Evolutionary conservation across 2,329 filamentous ascomycete genomes (phyloP).

Genomic region (Colletotrichum kahawae): DNA sequence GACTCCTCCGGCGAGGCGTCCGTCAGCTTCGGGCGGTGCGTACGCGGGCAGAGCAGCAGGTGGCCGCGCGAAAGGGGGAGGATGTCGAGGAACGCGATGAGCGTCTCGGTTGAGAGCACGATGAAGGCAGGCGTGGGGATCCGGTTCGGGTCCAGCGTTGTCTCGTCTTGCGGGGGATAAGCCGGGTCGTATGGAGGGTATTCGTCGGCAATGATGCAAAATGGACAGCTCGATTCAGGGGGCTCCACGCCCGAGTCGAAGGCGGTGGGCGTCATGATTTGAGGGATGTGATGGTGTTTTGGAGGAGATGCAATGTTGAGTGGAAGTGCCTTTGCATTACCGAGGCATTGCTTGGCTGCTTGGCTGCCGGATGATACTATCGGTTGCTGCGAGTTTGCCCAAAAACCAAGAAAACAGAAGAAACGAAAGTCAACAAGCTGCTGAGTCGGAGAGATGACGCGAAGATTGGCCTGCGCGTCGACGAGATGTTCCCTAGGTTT

Average conservation of each 20-base stretch:
- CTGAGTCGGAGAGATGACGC: not conserved
- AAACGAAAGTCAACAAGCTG: not conserved
- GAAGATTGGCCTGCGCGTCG: not conserved
- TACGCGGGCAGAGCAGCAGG: constrained; percentile 78
- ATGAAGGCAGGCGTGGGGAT: constrained; percentile 60
- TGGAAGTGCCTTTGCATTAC: not conserved
- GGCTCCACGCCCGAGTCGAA: constrained; percentile 25
- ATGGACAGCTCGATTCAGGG: constrained; percentile 56
- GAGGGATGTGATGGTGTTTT: not conserved
- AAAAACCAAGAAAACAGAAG: not conserved
- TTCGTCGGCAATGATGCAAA: constrained; percentile 62
- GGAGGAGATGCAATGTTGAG: not conserved
- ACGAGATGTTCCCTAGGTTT: not conserved
- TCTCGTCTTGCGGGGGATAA: constrained; percentile 43
- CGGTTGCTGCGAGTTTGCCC: not conserved
- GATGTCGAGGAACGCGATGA: constrained; percentile 92
- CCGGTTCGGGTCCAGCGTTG: constrained; percentile 35
- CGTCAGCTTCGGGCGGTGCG: constrained; percentile 78
- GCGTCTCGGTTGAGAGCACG: constrained; percentile 76
- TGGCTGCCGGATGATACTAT: not conserved
- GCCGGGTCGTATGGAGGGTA: constrained; percentile 54
- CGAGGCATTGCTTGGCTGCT: not conserved
- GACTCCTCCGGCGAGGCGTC: constrained; percentile 70
- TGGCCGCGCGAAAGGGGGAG: constrained; percentile 86
- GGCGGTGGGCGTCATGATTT: constrained; percentile 10